Evolutionary conservation across 2,329 filamentous ascomycete genomes (phyloP).

Genomic region (Colletotrichum gloeosporioides): DNA sequence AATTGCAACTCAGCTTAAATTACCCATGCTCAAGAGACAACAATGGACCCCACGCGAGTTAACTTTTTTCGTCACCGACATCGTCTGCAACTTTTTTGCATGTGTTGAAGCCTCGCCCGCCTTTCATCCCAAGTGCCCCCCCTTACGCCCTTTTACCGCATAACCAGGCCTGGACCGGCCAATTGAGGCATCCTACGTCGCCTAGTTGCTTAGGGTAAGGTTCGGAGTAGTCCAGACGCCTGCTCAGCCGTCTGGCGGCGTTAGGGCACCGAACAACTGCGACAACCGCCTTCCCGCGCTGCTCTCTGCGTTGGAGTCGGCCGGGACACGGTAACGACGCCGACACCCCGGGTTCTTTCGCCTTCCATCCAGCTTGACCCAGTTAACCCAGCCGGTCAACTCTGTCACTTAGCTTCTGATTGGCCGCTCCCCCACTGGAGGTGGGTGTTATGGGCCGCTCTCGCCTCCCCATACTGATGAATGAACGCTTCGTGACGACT

Average conservation of each 20-base stretch:
- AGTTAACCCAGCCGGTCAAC: conserved; percentile 6
- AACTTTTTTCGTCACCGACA: conserved; percentile 13
- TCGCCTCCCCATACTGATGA: conserved; percentile 4
- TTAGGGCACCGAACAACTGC: neutral
- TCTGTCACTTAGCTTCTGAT: neutral
- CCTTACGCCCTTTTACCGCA: neutral
- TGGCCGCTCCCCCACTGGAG: neutral
- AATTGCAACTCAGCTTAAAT: conserved; percentile 8
- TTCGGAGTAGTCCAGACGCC: neutral
- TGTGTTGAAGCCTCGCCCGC: neutral
- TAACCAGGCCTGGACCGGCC: neutral
- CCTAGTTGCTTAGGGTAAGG: conserved; percentile 5
- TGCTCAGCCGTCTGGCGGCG: neutral
- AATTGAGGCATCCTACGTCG: conserved; percentile 13
- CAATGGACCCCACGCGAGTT: conserved; percentile 12
- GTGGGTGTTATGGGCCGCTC: conserved; percentile 2
- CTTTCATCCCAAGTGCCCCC: neutral
- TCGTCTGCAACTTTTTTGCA: conserved; percentile 4
- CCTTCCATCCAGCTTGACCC: conserved; percentile 15
- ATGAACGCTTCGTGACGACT: conserved; percentile 11
- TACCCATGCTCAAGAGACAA: conserved; percentile 8
- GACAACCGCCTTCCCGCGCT: conserved; percentile 4
- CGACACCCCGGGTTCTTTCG: conserved; percentile 10
- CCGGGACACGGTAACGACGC: neutral
- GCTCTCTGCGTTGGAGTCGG: neutral